A percentile compares a stretch with the other conserved stretches of the same genome.
Evolutionary conservation across 768 basidiomycete genomes (phyloP).

Genomic region (Crassisporium funariophilum): DNA sequence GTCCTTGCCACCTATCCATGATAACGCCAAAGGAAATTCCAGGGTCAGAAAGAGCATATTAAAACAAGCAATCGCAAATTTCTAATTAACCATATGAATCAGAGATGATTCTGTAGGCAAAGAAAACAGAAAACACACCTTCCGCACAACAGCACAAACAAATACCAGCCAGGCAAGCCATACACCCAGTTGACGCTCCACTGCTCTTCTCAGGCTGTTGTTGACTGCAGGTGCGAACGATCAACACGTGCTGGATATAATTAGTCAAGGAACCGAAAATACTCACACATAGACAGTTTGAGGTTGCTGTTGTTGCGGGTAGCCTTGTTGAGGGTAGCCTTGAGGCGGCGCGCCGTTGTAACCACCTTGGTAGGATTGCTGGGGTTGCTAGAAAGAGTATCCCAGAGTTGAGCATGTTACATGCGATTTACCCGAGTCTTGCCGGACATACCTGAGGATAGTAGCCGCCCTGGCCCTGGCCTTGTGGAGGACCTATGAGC

Average conservation of each 20-base stretch:
- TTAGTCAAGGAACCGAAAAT: not conserved
- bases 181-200: constrained; percentile 42
- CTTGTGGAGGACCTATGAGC: constrained; percentile 49
- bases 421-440: not conserved
- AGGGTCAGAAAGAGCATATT: constrained; percentile 5
- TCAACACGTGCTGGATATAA: not conserved
- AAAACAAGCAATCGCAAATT: constrained; percentile 74
- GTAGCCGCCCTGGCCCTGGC: constrained; percentile 63
- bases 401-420: not conserved
- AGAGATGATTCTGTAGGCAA: constrained; percentile 5
- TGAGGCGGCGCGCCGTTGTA: constrained; percentile 41
- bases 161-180: constrained; percentile 66
- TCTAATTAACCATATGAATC: constrained; percentile 41
- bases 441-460: constrained; percentile 51
- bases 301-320: constrained; percentile 53
- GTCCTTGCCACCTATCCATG: not conserved
- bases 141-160: constrained; percentile 76
- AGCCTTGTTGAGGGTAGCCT: constrained; percentile 38
- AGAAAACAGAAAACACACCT: constrained; percentile 43
- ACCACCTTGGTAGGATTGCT: constrained; percentile 64
- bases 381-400: constrained; percentile 55
- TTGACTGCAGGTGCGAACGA: constrained; percentile 34
- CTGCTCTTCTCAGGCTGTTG: constrained; percentile 55
- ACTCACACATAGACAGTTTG: constrained; percentile 83
- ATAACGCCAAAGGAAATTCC: not conserved